phyloP scores from a whole-genome alignment of 352 stramenopile species.

The Phytophthora agathidicida region DNA sequence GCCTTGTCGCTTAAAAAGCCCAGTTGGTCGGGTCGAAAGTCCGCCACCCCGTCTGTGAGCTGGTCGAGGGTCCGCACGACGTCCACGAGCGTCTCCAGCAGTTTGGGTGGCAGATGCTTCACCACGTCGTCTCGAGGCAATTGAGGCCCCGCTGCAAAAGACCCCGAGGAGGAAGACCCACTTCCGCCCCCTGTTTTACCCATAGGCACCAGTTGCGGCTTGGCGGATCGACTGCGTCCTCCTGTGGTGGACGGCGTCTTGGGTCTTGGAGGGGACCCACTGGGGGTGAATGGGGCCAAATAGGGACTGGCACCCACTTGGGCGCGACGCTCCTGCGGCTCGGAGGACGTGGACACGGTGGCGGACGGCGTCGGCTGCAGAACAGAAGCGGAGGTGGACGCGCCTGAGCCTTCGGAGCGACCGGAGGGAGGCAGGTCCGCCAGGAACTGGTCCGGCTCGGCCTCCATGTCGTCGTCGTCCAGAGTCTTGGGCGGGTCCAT shows the following conservation, averaged over 20 bases:
- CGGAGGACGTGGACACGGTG: slow-evolving; percentile 14
- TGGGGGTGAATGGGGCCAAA: slow-evolving; percentile 69
- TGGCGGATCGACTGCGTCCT: slow-evolving; percentile 28
- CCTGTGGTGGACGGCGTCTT: slow-evolving; percentile 60
- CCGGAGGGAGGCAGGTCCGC: slow-evolving; percentile 26
- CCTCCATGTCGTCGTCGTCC: slow-evolving; percentile 30
- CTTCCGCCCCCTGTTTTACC: slow-evolving; percentile 27
- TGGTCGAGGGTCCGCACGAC: slow-evolving; percentile 75
- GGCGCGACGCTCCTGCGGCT: slow-evolving; percentile 58
- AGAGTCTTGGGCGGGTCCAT: slow-evolving; percentile 28
- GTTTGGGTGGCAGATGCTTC: slow-evolving; percentile 53
- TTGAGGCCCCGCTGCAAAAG: slow-evolving; percentile 29
- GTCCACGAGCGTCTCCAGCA: slow-evolving; percentile 63
- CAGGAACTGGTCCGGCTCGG: slow-evolving; percentile 36
- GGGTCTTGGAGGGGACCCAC: slow-evolving; percentile 55
- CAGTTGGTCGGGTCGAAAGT: slow-evolving; percentile 68
- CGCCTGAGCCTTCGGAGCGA: not conserved
- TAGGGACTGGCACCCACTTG: slow-evolving; percentile 72
- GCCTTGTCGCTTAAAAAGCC: slow-evolving; percentile 65
- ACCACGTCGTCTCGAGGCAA: slow-evolving; percentile 65
- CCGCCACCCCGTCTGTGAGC: slow-evolving; percentile 58
- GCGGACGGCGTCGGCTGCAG: slow-evolving; percentile 29
- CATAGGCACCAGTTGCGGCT: slow-evolving; percentile 65
- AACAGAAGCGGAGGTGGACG: not conserved
- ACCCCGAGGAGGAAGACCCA: not conserved